Conservation (phyloP, 768 basidiomycete species). For the Gelatoporia subvermispora region DNA sequence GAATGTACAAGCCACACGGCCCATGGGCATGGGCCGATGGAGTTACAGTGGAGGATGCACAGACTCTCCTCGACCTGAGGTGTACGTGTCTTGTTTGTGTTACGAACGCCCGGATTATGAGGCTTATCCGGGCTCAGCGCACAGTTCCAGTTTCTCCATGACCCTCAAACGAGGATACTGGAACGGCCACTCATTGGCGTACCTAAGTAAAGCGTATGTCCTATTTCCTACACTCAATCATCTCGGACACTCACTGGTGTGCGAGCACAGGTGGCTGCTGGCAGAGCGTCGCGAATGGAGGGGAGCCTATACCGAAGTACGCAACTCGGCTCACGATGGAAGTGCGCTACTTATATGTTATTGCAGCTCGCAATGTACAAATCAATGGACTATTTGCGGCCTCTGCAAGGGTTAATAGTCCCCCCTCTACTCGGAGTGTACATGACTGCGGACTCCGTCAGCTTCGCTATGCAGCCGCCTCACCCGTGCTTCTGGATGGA, state of each 20-base stretch:
- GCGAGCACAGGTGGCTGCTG: conserved; percentile 9
- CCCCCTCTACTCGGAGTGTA: conserved; percentile 50
- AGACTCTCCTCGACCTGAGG: background rate
- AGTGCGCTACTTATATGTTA: background rate
- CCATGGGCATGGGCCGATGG: conserved; percentile 6
- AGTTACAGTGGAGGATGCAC: background rate
- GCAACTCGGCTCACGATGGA: background rate
- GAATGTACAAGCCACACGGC: conserved; percentile 2
- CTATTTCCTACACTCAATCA: background rate
- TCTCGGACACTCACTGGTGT: no score
- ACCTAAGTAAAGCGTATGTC: conserved; percentile 13
- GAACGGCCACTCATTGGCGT: conserved; percentile 1
- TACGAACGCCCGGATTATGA: background rate
- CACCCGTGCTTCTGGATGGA: conserved; percentile 59
- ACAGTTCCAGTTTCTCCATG: background rate
- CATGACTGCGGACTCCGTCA: conserved; percentile 32
- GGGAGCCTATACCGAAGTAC: conserved; percentile 37
- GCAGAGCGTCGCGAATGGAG: conserved; percentile 19
- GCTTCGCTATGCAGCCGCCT: conserved; percentile 49
- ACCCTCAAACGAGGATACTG: conserved; percentile 9
- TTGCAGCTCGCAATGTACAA: conserved; percentile 50
- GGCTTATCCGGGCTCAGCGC: background rate
- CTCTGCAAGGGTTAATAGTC: conserved; percentile 49
- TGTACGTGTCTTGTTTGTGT: background rate
- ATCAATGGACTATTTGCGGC: conserved; percentile 37